A percentile compares a stretch with the other conserved stretches of the same genome.
Conservation (phyloP, 129 eudicot species). For the Calendula officinalis region DNA sequence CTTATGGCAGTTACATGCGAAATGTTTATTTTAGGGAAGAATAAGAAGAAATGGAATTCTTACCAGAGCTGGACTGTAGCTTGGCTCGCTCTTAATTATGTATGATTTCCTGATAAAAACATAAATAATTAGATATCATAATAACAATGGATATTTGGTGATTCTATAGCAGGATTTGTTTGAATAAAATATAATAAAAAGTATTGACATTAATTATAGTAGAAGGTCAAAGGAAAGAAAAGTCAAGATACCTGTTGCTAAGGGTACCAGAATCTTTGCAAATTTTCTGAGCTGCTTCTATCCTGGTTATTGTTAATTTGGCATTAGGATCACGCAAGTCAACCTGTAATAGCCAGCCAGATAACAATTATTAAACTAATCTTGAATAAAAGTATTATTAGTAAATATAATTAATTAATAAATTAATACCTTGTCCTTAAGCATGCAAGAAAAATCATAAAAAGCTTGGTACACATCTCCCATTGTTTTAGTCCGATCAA, state of each 20-base stretch:
- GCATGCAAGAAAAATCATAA: slow-evolving; percentile 69
- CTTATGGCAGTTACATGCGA: not conserved
- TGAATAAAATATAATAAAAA: not conserved
- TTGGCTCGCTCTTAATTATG: slow-evolving; percentile 45
- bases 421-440: slow-evolving; percentile 70
- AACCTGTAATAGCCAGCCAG: slow-evolving; percentile 42
- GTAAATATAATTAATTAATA: too few species aligned
- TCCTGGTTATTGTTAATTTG: slow-evolving; percentile 45
- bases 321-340: slow-evolving; percentile 84
- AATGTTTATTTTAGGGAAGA: not conserved
- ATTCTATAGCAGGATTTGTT: too few species aligned
- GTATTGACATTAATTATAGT: not conserved
- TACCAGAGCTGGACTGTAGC: slow-evolving; percentile 47
- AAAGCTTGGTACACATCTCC: slow-evolving; percentile 86
- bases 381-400: too few species aligned
- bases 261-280: slow-evolving; percentile 76
- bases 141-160: not conserved
- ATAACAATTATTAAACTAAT: not conserved
- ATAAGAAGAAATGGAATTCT: slow-evolving; percentile 13
- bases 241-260: slow-evolving; percentile 41
- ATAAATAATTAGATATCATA: slow-evolving; percentile 7
- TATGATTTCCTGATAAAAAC: slow-evolving; percentile 58
- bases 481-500: slow-evolving; percentile 79
- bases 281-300: slow-evolving; percentile 63
- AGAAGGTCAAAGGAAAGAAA: slow-evolving; percentile 2